These are phyloP conservation scores for Evernia prunastri DNA, from an alignment of 495 filamentous ascomycete genomes.

Conservation along the genomic window DNA sequence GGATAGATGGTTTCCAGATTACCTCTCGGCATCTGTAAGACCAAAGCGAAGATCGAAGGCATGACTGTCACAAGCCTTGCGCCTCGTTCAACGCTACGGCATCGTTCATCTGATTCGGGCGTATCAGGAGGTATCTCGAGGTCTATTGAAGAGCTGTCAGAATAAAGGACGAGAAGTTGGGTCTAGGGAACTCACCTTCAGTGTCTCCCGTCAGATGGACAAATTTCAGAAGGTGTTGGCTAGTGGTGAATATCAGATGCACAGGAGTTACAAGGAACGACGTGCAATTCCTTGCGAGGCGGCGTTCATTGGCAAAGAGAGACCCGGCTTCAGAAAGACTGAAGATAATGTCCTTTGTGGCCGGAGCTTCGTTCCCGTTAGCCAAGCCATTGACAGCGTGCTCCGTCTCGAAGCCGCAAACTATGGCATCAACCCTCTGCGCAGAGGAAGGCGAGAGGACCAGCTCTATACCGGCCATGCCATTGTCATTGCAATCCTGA, in stretches of 20 bases:
- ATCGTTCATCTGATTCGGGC: conserved; percentile 85
- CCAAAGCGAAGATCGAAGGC: conserved; percentile 72
- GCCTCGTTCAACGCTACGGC: conserved; percentile 86
- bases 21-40: conserved; percentile 88
- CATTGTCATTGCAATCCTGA: background rate
- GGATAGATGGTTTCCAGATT: conserved; percentile 95
- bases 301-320: conserved; percentile 68
- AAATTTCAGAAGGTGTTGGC: conserved; percentile 86
- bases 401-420: background rate
- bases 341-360: conserved; percentile 40
- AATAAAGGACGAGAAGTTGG: background rate
- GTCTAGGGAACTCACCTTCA: conserved; percentile 39
- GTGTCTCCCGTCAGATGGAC: conserved; percentile 67
- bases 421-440: background rate
- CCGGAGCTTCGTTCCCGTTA: background rate
- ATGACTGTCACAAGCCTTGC: conserved; percentile 81
- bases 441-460: background rate
- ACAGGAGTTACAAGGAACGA: conserved; percentile 77
- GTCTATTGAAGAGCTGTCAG: conserved; percentile 39
- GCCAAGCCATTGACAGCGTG: background rate
- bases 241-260: conserved; percentile 87
- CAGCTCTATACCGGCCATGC: background rate
- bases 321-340: conserved; percentile 65
- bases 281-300: conserved; percentile 77
- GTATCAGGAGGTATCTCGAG: conserved; percentile 82